Evolutionary conservation across 1,139 yeast genomes (phyloP), one percentile per base, ranked within the genome.

Genomic region (Schizosaccharomyces versatilis): DNA sequence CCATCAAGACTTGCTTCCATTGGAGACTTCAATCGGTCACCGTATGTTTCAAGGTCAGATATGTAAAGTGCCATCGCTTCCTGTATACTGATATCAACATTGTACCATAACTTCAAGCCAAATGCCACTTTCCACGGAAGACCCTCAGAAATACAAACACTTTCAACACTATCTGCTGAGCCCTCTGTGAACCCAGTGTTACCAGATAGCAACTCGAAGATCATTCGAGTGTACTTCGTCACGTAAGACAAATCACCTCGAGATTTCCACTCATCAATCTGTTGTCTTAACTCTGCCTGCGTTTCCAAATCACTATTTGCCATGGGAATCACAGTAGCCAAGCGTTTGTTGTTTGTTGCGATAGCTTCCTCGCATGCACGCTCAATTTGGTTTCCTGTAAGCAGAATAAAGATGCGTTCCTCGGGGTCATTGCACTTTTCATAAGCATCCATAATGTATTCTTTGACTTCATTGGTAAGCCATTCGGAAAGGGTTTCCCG

Each of bases 171-270:
- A 15, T 61, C 64, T 40, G 55, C 58, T 7, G 41, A 55, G 2
- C 53, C 47, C 36, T 54, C 54, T 36, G 19, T 47, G n/a, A 38
- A 17, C 1, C 61, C 57, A 6, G 63, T 62, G 47, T 69, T 64
- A 10, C 94, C 94, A 1, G 82, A 70, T 19, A 88, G 69, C 2
- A 88, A 67, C 59, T 77, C 77, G 65, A 80, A 81, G 0, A 84
- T 71, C 57, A 78, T 77, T 6, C 77, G 64, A 36, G 84, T 66
- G 6, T 74, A 68, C 1, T 55, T 57, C 0, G 93, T 86, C 53
- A 83, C 74, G 8, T 68, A 66, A 6, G 66, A 64, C 1, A 71
- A 51, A 0, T 71, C 61, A 5, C 72, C 66, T n/a, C 68, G 68
- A 1, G 67, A 67, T 12, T 65, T 64, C 97, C 97, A 88, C 53